Evolutionary conservation across 2,329 filamentous ascomycete species (phyloP).

Genomic region (Rutstroemia sp.): DNA sequence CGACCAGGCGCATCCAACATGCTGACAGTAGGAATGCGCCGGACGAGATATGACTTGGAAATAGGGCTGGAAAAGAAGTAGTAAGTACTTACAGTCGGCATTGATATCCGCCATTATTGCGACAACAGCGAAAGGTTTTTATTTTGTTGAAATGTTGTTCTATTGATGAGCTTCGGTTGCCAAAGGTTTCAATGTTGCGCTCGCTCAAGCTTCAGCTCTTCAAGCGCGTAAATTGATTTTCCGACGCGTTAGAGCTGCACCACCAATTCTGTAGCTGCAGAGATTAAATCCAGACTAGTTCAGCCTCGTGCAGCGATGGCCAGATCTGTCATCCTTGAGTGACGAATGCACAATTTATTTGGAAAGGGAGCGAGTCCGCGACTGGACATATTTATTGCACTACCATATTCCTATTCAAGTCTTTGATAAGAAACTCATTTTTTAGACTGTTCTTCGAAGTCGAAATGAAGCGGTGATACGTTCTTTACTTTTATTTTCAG

Average conservation of each 20-base stretch:
- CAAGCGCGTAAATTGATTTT: conserved; percentile 20
- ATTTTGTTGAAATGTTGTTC: neutral
- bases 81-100: conserved; percentile 19
- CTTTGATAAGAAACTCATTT: neutral
- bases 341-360: conserved; percentile 1
- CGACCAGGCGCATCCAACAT: neutral
- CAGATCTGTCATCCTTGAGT: conserved; percentile 10
- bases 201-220: neutral
- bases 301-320: conserved; percentile 6
- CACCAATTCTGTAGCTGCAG: neutral
- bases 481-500: neutral
- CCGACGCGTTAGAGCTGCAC: neutral
- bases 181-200: neutral
- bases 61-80: neutral
- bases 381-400: neutral
- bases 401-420: neutral
- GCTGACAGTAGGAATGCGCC: neutral
- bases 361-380: conserved; percentile 1
- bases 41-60: no score
- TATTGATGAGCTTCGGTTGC: neutral
- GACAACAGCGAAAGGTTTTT: neutral
- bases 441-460: neutral
- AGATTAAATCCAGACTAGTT: conserved; percentile 1
- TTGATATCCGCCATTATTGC: conserved; percentile 17
- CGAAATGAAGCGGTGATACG: conserved; percentile 7